Percentiles rank a stretch among this genome's conserved stretches.
Evolutionary conservation across 169 alveolate genomes (phyloP).

Genomic region (Theileria equi): DNA sequence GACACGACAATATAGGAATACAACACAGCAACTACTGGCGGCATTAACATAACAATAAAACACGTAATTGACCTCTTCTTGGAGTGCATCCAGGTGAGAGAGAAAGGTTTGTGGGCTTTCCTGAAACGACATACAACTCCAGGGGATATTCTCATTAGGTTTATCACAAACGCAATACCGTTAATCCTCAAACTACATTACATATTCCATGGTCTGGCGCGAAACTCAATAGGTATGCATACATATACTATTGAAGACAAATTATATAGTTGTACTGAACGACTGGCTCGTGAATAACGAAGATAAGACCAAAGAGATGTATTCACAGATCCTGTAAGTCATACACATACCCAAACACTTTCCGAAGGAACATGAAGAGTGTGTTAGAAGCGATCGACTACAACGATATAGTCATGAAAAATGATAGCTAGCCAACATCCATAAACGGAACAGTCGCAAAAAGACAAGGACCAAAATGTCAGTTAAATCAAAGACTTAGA

Average conservation of each 20-base stretch:
- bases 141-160: not conserved
- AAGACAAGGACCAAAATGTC: too few relatives aligned
- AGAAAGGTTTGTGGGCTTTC: not conserved
- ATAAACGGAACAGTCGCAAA: too few relatives aligned
- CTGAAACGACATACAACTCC: not conserved
- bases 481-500: too few relatives aligned
- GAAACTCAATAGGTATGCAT: slow-evolving; percentile 15
- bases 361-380: not conserved
- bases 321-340: not conserved
- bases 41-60: not conserved
- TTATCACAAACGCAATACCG: slow-evolving; percentile 1
- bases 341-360: not conserved
- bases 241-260: not conserved
- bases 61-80: not conserved
- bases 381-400: slow-evolving; percentile 8
- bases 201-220: not conserved
- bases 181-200: slow-evolving; percentile 15
- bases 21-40: not conserved
- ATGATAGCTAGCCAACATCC: too few relatives aligned
- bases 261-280: not conserved
- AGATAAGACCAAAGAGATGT: not conserved
- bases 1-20: not conserved
- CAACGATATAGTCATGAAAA: not conserved
- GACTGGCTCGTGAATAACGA: slow-evolving; percentile 1
- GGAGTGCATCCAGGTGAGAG: not conserved